Conservation (phyloP, 2,329 filamentous ascomycete species). For the Trichoderma simmonsii region DNA sequence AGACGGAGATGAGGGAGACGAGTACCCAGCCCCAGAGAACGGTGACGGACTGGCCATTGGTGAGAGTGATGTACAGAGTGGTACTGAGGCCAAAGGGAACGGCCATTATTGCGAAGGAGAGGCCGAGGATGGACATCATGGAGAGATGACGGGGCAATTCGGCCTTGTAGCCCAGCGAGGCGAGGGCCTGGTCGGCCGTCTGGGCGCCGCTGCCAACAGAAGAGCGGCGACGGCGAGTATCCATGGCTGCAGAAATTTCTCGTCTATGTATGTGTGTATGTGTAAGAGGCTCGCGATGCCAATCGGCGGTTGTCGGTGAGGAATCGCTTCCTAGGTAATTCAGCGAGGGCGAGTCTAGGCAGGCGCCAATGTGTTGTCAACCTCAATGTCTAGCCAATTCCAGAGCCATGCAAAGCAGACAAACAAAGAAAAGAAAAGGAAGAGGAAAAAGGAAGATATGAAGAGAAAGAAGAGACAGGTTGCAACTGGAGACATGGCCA, state of each 20-base stretch:
- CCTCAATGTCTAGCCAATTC: neutral
- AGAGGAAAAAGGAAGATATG: neutral
- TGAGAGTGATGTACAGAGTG: conserved; percentile 52
- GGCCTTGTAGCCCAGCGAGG: conserved; percentile 47
- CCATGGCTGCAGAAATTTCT: neutral
- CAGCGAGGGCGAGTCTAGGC: neutral
- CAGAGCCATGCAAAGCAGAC: neutral
- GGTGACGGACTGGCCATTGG: conserved; percentile 69
- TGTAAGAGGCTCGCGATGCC: neutral
- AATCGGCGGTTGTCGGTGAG: neutral
- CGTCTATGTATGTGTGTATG: neutral
- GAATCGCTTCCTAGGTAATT: neutral
- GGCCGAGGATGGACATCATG: conserved; percentile 47
- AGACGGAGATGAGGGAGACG: conserved; percentile 67
- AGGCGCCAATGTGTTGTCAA: neutral
- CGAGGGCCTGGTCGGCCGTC: conserved; percentile 43
- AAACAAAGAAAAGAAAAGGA: neutral
- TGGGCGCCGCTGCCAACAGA: conserved; percentile 21
- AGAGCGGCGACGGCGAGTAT: conserved; percentile 13
- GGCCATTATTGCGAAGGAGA: conserved; percentile 52
- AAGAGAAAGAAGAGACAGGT: neutral
- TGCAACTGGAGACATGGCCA: neutral
- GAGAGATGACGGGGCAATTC: conserved; percentile 50
- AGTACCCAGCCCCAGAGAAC: conserved; percentile 69
- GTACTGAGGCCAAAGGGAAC: conserved; percentile 50